Evolutionary conservation across 495 filamentous ascomycete species (phyloP), one percentile per base, ranked within the genome.

Genomic region (Penicillium bovifimosum): DNA sequence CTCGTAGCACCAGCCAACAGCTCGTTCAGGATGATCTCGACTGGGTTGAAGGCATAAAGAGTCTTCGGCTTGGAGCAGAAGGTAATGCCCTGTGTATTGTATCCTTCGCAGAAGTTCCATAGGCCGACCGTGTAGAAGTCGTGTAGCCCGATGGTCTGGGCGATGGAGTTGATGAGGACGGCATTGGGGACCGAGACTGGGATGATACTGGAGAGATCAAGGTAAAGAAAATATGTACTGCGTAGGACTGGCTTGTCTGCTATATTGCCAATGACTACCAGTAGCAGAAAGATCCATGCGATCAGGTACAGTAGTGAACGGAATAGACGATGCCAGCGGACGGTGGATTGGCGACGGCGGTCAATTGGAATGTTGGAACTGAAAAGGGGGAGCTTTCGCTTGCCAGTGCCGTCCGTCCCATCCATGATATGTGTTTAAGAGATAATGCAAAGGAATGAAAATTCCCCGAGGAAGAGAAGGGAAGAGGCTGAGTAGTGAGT

Each of bases 51-150:
- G 81, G 87, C 91, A 65, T 93, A 96, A 18, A 92, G 70, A 14
- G 73, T 71, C 56, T 80, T 41, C 7, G 90, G 83, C 14, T 75
- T 71, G 29, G 83, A 86, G 70, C 91, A 96, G 53, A 65, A 65
- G 8, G 88, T 92, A 44, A 93, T 84, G 5, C 88, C 87, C 52
- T 80, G 69, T 39, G 75, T 75, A 38, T 83, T 68, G 68, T 90
- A 91, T 14, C 91, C 91, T 70, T 92, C 87, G 60, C 91, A 96
- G 64, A 85, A 95, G 32, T 80, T 83, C 91, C 91, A 96, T 10
- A 96, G 66, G 5, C 91, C 91, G 32, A 95, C 90, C 60, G 88
- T 85, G 66, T 97, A 97, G 70, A 93, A 97, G 70, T 96, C 91
- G 58, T 95, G 88, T 14, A 96, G 74, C 6, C 91, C 91, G 42